Conservation (phyloP, 306 rosid genomes). For the Trifolium pratense region DNA sequence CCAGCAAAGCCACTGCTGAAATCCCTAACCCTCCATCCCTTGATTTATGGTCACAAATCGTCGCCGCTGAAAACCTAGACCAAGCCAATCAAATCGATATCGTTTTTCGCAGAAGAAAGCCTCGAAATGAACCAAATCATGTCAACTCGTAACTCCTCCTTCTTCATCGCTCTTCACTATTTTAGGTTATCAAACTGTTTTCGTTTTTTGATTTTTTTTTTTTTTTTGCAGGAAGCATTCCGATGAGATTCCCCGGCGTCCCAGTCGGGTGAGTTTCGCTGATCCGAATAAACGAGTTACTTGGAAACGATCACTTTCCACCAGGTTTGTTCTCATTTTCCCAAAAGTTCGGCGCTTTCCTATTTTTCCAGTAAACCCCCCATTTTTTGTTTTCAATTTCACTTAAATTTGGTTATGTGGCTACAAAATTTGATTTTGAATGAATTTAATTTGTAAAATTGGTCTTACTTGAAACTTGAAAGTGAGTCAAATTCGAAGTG, state of each 20-base stretch:
- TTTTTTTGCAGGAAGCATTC: constrained; percentile 46
- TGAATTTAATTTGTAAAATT: no score
- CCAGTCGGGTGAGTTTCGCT: constrained; percentile 60
- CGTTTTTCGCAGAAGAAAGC: constrained; percentile 68
- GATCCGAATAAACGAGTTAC: constrained; percentile 68
- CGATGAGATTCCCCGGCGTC: constrained; percentile 33
- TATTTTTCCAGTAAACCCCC: not conserved
- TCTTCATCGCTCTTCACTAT: not conserved
- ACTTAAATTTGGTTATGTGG: not conserved
- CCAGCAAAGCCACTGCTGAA: not conserved
- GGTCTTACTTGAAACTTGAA: no score
- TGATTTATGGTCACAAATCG: constrained; percentile 69
- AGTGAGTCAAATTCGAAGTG: no score
- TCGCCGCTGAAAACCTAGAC: constrained; percentile 43
- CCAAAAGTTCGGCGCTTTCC: not conserved
- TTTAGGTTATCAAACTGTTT: not conserved
- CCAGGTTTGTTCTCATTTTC: constrained; percentile 56
- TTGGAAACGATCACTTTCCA: constrained; percentile 90
- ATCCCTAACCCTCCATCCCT: constrained; percentile 13
- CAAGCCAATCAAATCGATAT: constrained; percentile 44
- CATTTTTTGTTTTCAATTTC: not conserved
- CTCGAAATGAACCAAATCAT: constrained; percentile 38
- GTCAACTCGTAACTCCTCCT: constrained; percentile 45
- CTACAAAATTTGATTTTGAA: no score
- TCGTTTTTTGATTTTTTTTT: no score